Base-by-base conservation (phyloP, 371 early-diverging fungal species). In the Blakeslea trispora region DNA sequence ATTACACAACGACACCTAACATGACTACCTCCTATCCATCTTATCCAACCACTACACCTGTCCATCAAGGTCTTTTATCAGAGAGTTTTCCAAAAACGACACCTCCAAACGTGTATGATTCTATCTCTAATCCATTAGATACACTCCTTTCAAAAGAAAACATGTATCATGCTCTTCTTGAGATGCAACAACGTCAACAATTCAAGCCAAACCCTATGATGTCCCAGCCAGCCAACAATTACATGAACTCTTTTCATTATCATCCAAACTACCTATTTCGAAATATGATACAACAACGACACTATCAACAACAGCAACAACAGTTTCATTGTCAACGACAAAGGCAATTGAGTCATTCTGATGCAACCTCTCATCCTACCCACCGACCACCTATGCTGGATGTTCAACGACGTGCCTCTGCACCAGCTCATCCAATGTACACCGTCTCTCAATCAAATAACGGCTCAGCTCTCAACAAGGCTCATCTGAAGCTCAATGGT, bases 391-490 rank as follows among this genome's bases (percentile, higher is more conserved):
- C 28, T 28, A 28, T 28, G 37, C 37, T 22, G 1, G 7, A n/a
- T 10, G 22, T 15, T 2, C 41, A 44, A 24, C 7, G 59, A 59
- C 21, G 53, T 31, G 41, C 41, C 8, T 40, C 46, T 40, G 53
- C 58, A 1, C 50, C 58, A 10, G 15, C 45, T 6, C 28, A 28
- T 28, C 52, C 7, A 18, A 28, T 28, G 28, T 7, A 28, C 7
- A 28, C 28, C 3, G 28, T 46, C 48, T 50, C 37, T n/a, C 37
- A 45, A 13, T 32, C 49, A 13, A 49, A 53, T 53, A 59, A 59
- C 22, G 46, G 59, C 21, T 46, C 54, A 43, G 60, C 54, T 9
- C 17, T 60, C 4, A 60, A 54, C 44, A 60, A 60, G 15, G 60
- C 61, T 0, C 35, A 55, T 22, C 32, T 61, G 8, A 61, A 61